phyloP scores from a whole-genome alignment of 225 moss, liverwort and hornwort genomes.

The Takakia lepidozioides region DNA sequence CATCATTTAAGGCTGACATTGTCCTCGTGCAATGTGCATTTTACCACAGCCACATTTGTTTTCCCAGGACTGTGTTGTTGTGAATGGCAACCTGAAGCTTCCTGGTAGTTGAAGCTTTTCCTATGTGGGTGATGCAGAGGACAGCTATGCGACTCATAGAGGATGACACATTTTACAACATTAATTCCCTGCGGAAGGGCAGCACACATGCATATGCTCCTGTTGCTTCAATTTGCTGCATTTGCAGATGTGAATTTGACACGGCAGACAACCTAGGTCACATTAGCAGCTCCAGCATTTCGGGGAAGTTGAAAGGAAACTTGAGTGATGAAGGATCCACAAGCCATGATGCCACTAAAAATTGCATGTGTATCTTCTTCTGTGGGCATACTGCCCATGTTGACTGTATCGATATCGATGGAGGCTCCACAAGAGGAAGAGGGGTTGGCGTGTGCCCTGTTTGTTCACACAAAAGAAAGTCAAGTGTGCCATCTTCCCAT shows the following conservation, averaged over 20 bases:
- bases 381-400: conserved; percentile 91
- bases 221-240: conserved; percentile 49
- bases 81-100: too few species aligned
- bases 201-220: conserved; percentile 73
- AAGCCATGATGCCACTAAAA: conserved; percentile 14
- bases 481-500: conserved; percentile 17
- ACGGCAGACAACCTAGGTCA: conserved; percentile 24
- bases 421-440: conserved; percentile 16
- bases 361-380: conserved; percentile 59
- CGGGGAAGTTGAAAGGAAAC: conserved; percentile 28
- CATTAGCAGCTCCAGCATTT: conserved; percentile 7
- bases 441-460: conserved; percentile 35
- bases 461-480: conserved; percentile 43
- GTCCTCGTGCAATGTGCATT: too few species aligned
- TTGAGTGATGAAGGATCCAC: conserved; percentile 8
- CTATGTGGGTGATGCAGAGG: conserved; percentile 47
- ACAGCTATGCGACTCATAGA: conserved; percentile 92
- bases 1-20: too few species aligned
- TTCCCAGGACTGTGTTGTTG: too few species aligned
- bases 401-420: conserved; percentile 27
- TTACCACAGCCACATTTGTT: too few species aligned
- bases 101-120: not conserved
- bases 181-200: conserved; percentile 63
- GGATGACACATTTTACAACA: conserved; percentile 83
- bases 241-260: conserved; percentile 66